Evolutionary conservation across 148 eudicot species (phyloP).

Genomic region (Oxyria digyna): DNA sequence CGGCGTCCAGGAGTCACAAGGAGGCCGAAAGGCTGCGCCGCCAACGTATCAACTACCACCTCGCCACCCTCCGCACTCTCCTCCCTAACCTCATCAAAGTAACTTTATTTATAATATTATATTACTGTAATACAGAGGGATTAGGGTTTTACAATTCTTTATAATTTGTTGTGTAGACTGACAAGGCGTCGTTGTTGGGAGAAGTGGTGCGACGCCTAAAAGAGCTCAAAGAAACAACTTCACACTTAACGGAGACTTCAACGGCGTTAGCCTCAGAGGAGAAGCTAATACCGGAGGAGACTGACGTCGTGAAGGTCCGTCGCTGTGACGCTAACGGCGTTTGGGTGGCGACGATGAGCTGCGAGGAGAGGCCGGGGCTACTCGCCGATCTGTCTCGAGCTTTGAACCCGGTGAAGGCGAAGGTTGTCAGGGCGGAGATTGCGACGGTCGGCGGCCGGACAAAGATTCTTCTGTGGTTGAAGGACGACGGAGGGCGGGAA

Average conservation of each 20-base stretch:
- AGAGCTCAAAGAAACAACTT: conserved; percentile 51
- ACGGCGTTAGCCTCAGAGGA: not conserved
- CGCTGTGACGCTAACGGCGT: conserved; percentile 22
- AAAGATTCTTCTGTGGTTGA: conserved; percentile 53
- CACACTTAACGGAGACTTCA: conserved; percentile 14
- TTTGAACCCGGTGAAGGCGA: conserved; percentile 40
- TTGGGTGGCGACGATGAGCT: conserved; percentile 48
- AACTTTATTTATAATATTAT: too few relatives aligned
- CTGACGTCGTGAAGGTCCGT: conserved; percentile 41
- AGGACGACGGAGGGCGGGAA: conserved; percentile 11
- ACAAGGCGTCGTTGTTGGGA: conserved; percentile 79
- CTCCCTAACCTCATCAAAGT: conserved; percentile 73
- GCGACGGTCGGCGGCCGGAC: conserved; percentile 70
- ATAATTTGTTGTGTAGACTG: conserved; percentile 30
- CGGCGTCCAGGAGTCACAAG: conserved; percentile 60
- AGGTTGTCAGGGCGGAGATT: conserved; percentile 62
- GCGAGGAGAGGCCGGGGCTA: conserved; percentile 74
- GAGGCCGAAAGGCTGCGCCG: conserved; percentile 84
- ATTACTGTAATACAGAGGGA: not conserved
- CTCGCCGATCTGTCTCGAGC: conserved; percentile 50
- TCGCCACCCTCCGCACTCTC: conserved; percentile 64
- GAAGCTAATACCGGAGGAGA: conserved; percentile 43
- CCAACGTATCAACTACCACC: conserved; percentile 68
- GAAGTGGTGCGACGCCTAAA: conserved; percentile 74
- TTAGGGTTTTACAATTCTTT: too few relatives aligned